Evolutionary conservation across 768 basidiomycete species (phyloP).

Genomic region (Gelatoporia subvermispora): DNA sequence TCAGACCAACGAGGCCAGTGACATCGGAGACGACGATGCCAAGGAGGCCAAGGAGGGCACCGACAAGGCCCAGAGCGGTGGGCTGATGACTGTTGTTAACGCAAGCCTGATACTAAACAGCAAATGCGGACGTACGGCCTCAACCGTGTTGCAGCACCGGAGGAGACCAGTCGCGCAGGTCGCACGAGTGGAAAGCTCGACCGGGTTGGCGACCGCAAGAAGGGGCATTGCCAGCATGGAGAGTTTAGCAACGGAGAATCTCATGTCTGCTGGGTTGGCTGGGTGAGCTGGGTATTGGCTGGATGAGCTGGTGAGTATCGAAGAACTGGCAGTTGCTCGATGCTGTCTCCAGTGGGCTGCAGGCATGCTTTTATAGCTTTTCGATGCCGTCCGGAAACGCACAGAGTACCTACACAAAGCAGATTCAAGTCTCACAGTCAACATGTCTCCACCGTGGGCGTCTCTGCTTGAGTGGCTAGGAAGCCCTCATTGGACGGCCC

Average conservation of each 20-base stretch:
- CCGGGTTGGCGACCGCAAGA: conserved; percentile 17
- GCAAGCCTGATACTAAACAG: not conserved
- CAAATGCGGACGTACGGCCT: not conserved
- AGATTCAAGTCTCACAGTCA: no score
- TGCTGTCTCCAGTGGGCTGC: not conserved
- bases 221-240: conserved; percentile 10
- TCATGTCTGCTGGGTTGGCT: not conserved
- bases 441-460: no score
- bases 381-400: no score
- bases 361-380: not conserved
- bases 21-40: conserved; percentile 18
- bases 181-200: conserved; percentile 7
- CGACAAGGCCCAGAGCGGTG: conserved; percentile 8
- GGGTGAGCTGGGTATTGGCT: not conserved
- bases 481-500: no score
- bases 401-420: no score
- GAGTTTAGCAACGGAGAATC: not conserved
- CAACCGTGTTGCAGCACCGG: conserved; percentile 10
- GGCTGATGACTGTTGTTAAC: not conserved
- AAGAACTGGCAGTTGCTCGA: not conserved
- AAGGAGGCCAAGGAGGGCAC: conserved; percentile 13
- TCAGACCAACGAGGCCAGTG: conserved; percentile 17
- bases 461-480: no score
- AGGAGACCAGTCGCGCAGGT: conserved; percentile 10
- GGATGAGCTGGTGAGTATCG: not conserved